Percentiles rank a stretch among this genome's conserved stretches.
Conservation (phyloP, 345 rosid genomes). For the Eucalyptus marginata region DNA sequence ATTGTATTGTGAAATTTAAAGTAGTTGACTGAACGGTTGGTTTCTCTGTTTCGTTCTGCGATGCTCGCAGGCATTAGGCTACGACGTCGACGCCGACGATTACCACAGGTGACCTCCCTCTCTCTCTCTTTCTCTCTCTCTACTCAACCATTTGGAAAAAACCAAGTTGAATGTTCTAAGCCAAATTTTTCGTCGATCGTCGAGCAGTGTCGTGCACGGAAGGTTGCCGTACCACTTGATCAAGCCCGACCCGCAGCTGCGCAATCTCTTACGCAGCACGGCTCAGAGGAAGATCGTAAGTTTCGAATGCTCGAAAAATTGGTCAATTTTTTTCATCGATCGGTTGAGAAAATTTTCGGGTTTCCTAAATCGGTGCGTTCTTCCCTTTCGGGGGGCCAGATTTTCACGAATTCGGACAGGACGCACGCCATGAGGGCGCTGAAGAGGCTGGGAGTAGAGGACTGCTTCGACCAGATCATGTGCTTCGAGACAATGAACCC, state of each 20-base stretch:
- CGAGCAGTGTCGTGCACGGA: slow-evolving; percentile 82
- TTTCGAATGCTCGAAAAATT: background rate
- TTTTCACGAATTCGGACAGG: slow-evolving; percentile 90
- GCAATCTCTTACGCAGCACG: slow-evolving; percentile 49
- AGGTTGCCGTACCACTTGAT: slow-evolving; percentile 79
- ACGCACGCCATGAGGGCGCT: slow-evolving; percentile 53
- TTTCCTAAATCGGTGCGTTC: background rate
- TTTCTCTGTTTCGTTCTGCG: background rate
- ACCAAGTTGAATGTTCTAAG: background rate
- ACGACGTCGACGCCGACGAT: slow-evolving; percentile 68
- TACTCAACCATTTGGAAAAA: background rate
- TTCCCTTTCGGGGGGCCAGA: slow-evolving; percentile 7
- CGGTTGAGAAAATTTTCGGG: background rate
- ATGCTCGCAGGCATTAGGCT: slow-evolving; percentile 52
- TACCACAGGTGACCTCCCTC: slow-evolving; percentile 52
- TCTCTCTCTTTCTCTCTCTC: background rate
- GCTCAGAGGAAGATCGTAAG: slow-evolving; percentile 67
- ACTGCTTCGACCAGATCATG: slow-evolving; percentile 73
- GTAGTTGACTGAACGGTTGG: background rate
- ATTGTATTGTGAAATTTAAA: background rate
- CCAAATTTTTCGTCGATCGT: background rate
- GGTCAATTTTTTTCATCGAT: background rate
- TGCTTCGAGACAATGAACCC: slow-evolving; percentile 96
- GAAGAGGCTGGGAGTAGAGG: slow-evolving; percentile 47
- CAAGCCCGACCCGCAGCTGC: slow-evolving; percentile 51